Conservation (phyloP, 2,329 filamentous ascomycete genomes). For the Talaromyces sp. region DNA sequence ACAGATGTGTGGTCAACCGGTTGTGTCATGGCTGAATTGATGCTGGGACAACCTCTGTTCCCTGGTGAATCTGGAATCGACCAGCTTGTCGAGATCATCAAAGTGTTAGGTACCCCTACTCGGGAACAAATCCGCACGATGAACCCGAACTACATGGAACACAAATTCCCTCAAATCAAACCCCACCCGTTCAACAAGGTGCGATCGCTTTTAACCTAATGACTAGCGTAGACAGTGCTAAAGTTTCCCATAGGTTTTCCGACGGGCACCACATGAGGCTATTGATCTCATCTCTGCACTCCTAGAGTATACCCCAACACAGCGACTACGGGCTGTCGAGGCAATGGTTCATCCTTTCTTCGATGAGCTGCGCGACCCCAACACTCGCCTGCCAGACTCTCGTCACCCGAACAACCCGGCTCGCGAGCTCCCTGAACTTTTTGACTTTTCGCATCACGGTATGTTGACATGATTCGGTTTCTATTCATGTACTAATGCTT, state of each 20-base stretch:
- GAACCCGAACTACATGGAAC: conserved; percentile 99
- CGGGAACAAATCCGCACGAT: conserved; percentile 98
- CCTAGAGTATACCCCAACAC: conserved; percentile 94
- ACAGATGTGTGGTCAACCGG: conserved; percentile 98
- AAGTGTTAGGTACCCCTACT: conserved; percentile 93
- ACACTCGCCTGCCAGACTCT: conserved; percentile 86
- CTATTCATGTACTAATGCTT: conserved; percentile 13
- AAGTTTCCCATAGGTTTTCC: conserved; percentile 64
- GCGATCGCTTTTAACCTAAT: conserved; percentile 10
- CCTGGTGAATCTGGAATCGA: conserved; percentile 98
- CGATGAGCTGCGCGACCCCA: conserved; percentile 90
- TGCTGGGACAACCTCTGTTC: conserved; percentile 97
- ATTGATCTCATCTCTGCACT: conserved; percentile 92
- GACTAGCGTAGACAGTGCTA: not conserved
- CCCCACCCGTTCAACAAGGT: conserved; percentile 97
- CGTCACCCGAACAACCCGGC: conserved; percentile 76
- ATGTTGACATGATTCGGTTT: conserved; percentile 36
- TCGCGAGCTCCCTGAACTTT: conserved; percentile 80
- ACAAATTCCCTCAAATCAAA: conserved; percentile 99
- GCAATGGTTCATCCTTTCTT: conserved; percentile 99
- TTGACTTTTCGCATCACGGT: conserved; percentile 94
- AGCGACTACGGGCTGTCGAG: conserved; percentile 87
- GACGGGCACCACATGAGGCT: conserved; percentile 86
- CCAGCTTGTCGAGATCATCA: conserved; percentile 98
- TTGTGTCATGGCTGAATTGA: conserved; percentile 98